These are phyloP conservation scores for Pseudogymnoascus sp. DNA, from an alignment of 2,329 filamentous ascomycete species.

Conservation along the genomic window DNA sequence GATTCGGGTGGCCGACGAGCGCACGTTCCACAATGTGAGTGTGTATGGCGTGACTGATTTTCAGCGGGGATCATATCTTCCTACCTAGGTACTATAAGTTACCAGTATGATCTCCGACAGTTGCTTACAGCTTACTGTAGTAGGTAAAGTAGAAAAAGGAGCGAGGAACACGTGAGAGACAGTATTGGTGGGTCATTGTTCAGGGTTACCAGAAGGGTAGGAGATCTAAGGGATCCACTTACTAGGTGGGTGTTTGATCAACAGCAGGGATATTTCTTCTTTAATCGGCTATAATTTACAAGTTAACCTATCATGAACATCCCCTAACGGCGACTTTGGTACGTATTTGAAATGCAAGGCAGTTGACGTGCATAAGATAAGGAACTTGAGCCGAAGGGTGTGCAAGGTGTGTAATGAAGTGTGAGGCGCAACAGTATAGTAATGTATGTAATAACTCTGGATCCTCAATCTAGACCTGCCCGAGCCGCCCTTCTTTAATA, in stretches of 20 bases:
- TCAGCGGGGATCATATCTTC: background rate
- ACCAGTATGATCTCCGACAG: background rate
- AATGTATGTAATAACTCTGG: background rate
- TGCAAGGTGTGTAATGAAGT: background rate
- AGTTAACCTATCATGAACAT: background rate
- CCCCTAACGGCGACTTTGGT: background rate
- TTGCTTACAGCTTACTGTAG: background rate
- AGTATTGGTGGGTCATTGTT: background rate
- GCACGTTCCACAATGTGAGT: background rate
- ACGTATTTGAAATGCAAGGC: background rate
- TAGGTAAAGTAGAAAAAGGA: background rate
- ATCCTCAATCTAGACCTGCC: background rate
- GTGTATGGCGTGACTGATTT: background rate
- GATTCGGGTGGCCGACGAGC: background rate
- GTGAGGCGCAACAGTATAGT: background rate
- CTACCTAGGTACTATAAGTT: background rate
- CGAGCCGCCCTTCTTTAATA: background rate
- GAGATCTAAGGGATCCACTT: background rate
- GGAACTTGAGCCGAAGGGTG: background rate
- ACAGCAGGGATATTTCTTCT: background rate
- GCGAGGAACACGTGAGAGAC: background rate
- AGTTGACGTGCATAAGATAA: background rate
- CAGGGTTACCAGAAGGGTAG: background rate
- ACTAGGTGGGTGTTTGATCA: background rate
- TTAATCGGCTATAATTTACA: background rate